Evolutionary conservation across 306 rosid species (phyloP).

Genomic region (Trifolium dubium): DNA sequence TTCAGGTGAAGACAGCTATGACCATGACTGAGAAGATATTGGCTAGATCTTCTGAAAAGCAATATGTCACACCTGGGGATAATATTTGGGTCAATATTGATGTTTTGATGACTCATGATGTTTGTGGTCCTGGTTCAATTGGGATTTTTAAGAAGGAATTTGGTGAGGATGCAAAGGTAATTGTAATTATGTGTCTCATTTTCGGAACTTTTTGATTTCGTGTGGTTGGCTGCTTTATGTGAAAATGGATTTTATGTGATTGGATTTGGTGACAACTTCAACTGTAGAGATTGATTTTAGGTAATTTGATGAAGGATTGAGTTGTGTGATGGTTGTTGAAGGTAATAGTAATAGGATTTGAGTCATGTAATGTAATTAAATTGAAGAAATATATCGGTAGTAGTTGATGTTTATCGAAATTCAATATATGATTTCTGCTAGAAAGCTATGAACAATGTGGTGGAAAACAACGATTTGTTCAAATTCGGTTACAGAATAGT

Average conservation of each 20-base stretch:
- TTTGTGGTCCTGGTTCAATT: conserved; percentile 91
- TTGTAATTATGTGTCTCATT: neutral
- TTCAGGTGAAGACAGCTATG: conserved; percentile 82
- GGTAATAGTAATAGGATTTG: neutral
- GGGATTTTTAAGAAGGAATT: conserved; percentile 95
- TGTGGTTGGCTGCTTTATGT: neutral
- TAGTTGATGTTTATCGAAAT: conserved; percentile 4
- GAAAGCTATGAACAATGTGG: neutral
- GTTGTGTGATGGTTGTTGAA: conserved; percentile 11
- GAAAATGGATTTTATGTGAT: neutral
- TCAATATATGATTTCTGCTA: neutral
- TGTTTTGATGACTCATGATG: conserved; percentile 94
- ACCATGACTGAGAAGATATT: conserved; percentile 94
- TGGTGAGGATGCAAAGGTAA: conserved; percentile 86
- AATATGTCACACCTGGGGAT: conserved; percentile 76
- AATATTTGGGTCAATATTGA: conserved; percentile 90
- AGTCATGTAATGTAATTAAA: conserved; percentile 16
- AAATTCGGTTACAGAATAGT: neutral
- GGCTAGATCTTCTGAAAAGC: conserved; percentile 79
- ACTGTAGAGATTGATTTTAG: neutral
- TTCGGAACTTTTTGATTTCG: neutral
- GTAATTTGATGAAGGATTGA: conserved; percentile 27
- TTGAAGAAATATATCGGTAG: neutral
- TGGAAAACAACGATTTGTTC: neutral
- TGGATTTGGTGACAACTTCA: conserved; percentile 2